Evolutionary conservation across 1,284 basidiomycete genomes (phyloP), one percentile per base, ranked within the genome.

Genomic region (Ganoderma boninense): DNA sequence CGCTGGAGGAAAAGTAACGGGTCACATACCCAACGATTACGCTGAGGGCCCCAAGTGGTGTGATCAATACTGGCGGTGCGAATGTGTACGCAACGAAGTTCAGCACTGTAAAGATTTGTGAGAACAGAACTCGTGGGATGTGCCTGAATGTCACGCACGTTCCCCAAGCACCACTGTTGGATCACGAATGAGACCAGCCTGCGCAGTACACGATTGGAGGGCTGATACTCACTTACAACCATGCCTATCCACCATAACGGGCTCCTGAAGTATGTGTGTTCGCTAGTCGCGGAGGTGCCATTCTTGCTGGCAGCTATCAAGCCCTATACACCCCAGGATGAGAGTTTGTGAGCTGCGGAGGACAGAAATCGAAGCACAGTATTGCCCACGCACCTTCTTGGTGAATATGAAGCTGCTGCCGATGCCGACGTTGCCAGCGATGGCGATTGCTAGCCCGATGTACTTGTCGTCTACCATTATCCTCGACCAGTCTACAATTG

Each of bases 31-130:
- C 98, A 73, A 99, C 96, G 72, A 99, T 90, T 20, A 99, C 97
- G 81, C 95, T 97, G 69, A 98, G 87, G 18, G 97, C 97, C 69
- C 97, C 97, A 14, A 99, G 85, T 3, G 97, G 97, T 0, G 97
- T 99, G 57, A 99, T 97, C 68, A 99, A 87, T 77, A 99, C 98
- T 74, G 97, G 96, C 67, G 97, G 97, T 0, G 97, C 97, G 78
- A 99, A 99, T 0, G 96, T 96, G 81, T 99, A 99, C 7, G 97
- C 98, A 8, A 97, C 96, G 83, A 99, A 99, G 85, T 99, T 99
- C 75, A 96, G 97, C 68, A 98, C 97, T 98, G 77, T 14, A 57
- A 54, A 16, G 40, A 26, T 18, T 20, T 29, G 46, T 32, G 46
- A 38, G 26, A 23, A 8, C 20, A 40, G 32, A 18, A 14, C 49